Base-by-base conservation (phyloP, 768 basidiomycete species). In the Daedaleopsis nitida region DNA sequence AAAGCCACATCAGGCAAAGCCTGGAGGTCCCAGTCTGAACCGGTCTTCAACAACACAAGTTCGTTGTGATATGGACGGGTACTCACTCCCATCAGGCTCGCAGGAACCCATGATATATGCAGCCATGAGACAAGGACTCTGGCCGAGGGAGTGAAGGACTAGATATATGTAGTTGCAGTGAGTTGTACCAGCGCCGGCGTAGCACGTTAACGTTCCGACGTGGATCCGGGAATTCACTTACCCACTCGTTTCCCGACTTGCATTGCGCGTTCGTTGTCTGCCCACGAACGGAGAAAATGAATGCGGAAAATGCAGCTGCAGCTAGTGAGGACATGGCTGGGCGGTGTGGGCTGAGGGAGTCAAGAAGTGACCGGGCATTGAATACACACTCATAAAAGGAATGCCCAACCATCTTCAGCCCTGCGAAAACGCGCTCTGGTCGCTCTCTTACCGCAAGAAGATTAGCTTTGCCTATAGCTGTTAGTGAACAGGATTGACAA, bases 111-210 rank as follows among this genome's bases (percentile, higher is more conserved):
- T 78, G 0, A 81, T 70, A 38, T 72, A 73, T n/a, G 76, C 68
- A 9, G 78, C 77, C 37, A 83, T 74, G n/a, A 73, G 63, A 60
- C 82, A 84, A 37, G 82, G 82, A 63, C 69, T 78, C 58, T 81
- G 78, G 1, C 59, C 51, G 0, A 70, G 48, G 0, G 76, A 73
- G 64, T 84, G 64, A 66, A 76, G 21, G 75, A 66, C 83, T 83
- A 54, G 47, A 24, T 23, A 24, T 13, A 43, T 43, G n/a, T 5
- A n/a, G 44, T 16, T 45, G 44, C 7, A 32, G 27, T 32, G 27
- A 32, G 27, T 32, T 32, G n/a, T 32, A 32, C 27, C 27, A 32
- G 4, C 27, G 27, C 27, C 7, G 27, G 27, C 27, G 27, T 32
- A 32, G 27, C 27, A 32, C 27, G 27, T 7, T 32, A 7, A 7